phyloP scores from a whole-genome alignment of 768 basidiomycete genomes.

The Hebeloma cylindrosporum region DNA sequence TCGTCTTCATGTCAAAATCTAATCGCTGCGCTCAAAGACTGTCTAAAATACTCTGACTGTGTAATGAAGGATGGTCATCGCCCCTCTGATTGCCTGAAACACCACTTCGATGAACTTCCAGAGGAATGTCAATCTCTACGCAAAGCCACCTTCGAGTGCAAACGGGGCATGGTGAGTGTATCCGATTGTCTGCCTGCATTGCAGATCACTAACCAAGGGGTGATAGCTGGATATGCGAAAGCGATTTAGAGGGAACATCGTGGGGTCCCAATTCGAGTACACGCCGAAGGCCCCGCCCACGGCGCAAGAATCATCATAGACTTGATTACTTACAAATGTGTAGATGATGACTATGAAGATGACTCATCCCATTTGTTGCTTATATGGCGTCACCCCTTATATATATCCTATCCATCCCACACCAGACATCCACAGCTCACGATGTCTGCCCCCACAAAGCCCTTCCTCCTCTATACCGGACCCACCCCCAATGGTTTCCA shows the following conservation, averaged over 20 bases:
- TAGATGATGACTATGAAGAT: neutral
- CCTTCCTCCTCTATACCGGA: slow-evolving; percentile 51
- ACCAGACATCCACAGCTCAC: slow-evolving; percentile 10
- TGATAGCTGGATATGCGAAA: slow-evolving; percentile 81
- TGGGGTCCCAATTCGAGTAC: slow-evolving; percentile 52
- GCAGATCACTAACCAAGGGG: slow-evolving; percentile 1
- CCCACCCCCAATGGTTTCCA: slow-evolving; percentile 62
- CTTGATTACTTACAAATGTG: neutral
- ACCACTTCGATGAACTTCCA: slow-evolving; percentile 75
- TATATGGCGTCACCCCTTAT: slow-evolving; percentile 12
- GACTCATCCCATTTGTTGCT: slow-evolving; percentile 11
- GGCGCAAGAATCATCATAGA: neutral
- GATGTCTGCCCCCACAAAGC: slow-evolving; percentile 33
- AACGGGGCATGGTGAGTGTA: slow-evolving; percentile 76
- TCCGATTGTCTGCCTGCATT: neutral
- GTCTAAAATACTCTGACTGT: slow-evolving; percentile 83
- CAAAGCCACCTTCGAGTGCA: slow-evolving; percentile 86
- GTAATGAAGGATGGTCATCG: slow-evolving; percentile 74
- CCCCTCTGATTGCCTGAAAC: slow-evolving; percentile 83
- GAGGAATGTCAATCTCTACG: slow-evolving; percentile 78
- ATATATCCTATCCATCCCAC: slow-evolving; percentile 1
- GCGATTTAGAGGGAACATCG: slow-evolving; percentile 73
- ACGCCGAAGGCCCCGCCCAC: slow-evolving; percentile 30
- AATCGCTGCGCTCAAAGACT: slow-evolving; percentile 77
- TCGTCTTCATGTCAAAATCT: slow-evolving; percentile 80